phyloP scores from a whole-genome alignment of 2,329 filamentous ascomycete species.

The Fusarium sp. region DNA sequence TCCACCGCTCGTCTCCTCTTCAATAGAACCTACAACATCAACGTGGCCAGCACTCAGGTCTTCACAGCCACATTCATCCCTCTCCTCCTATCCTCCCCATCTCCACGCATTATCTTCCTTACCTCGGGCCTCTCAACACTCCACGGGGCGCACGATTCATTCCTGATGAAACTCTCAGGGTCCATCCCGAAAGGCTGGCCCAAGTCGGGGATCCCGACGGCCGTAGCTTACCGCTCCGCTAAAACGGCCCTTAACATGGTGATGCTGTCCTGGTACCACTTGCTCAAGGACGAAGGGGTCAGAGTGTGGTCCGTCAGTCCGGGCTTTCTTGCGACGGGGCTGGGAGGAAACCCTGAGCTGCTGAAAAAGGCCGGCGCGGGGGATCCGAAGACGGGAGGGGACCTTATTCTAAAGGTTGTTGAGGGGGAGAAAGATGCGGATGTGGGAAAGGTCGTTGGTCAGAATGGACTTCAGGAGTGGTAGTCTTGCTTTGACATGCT shows the following conservation, averaged over 20 bases:
- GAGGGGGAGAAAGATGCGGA: constrained; percentile 58
- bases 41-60: constrained; percentile 60
- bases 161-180: constrained; percentile 42
- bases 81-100: constrained; percentile 56
- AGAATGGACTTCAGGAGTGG: constrained; percentile 49
- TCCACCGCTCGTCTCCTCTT: constrained; percentile 54
- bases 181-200: constrained; percentile 59
- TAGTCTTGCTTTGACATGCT: not conserved
- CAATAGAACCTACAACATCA: constrained; percentile 62
- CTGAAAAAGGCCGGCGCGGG: constrained; percentile 52
- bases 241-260: constrained; percentile 50
- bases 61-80: constrained; percentile 56
- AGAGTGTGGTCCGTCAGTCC: constrained; percentile 63
- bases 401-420: constrained; percentile 55
- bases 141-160: constrained; percentile 45
- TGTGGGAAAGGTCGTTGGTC: constrained; percentile 53
- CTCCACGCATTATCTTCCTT: constrained; percentile 63
- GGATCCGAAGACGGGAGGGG: constrained; percentile 53
- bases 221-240: constrained; percentile 40
- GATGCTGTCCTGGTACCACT: constrained; percentile 58
- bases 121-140: constrained; percentile 58
- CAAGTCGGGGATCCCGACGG: constrained; percentile 60
- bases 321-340: constrained; percentile 60
- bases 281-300: constrained; percentile 61
- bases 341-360: constrained; percentile 52